Evolutionary conservation across 2,329 filamentous ascomycete genomes (phyloP).

Genomic region (Nothophoma quercina): DNA sequence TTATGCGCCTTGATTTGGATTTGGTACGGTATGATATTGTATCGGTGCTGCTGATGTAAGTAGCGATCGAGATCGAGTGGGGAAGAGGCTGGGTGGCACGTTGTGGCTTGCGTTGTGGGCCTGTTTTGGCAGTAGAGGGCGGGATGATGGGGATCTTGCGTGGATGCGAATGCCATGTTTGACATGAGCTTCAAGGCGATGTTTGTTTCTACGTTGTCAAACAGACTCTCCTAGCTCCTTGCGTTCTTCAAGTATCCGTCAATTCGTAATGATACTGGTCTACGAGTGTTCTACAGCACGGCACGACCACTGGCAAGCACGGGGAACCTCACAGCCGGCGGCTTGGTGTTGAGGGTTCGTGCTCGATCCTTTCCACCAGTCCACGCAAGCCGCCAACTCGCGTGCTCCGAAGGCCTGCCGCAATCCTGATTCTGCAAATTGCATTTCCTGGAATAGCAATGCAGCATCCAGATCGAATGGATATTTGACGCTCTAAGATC

Average conservation of each 20-base stretch:
- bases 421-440: slow-evolving; percentile 3
- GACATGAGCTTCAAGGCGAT: too few species aligned
- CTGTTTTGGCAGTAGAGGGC: background rate
- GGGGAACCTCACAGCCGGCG: background rate
- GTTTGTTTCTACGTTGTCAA: too few species aligned
- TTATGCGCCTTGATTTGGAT: background rate
- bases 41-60: slow-evolving; percentile 13
- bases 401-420: background rate
- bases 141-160: background rate
- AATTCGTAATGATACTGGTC: too few species aligned
- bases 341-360: background rate
- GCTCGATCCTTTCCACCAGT: background rate
- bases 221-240: too few species aligned
- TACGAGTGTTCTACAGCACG: background rate
- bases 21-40: background rate
- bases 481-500: background rate
- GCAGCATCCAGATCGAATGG: too few species aligned
- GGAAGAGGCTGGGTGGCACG: slow-evolving; percentile 3
- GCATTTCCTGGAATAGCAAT: background rate
- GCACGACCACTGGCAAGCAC: background rate
- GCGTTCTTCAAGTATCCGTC: too few species aligned
- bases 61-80: background rate
- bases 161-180: background rate
- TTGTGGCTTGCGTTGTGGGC: background rate
- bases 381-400: slow-evolving; percentile 4